Percentiles rank a stretch among this genome's conserved stretches.
These are phyloP conservation scores for Capsicum chinense DNA, from an alignment of 257 asterid species.

Conservation along the genomic window DNA sequence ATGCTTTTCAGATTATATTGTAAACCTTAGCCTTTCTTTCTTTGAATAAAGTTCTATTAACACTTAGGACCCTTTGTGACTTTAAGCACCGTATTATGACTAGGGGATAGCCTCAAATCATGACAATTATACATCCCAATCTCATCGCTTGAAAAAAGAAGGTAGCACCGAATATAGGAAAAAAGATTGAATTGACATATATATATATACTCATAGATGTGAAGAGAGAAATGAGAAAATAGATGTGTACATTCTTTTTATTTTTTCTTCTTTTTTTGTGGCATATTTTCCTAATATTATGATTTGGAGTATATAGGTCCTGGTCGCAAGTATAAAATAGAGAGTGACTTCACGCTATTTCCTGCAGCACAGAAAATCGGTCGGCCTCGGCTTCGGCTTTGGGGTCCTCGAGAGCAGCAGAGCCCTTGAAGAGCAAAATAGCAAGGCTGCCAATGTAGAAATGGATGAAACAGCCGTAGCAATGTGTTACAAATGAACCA, in stretches of 20 bases:
- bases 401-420: conserved; percentile 26
- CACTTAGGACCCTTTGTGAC: too few relatives aligned
- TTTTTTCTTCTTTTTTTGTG: not conserved
- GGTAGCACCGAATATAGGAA: too few relatives aligned
- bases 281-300: not conserved
- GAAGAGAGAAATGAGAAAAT: not conserved
- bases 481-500: conserved; percentile 92
- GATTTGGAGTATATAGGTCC: not conserved
- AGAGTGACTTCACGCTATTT: conserved; percentile 11
- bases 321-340: not conserved
- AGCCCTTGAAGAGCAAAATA: conserved; percentile 76
- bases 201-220: not conserved
- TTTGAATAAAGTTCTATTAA: too few relatives aligned
- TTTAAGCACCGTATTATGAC: too few relatives aligned
- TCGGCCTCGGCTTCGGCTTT: not conserved
- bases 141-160: too few relatives aligned
- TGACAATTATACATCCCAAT: too few relatives aligned
- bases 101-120: too few relatives aligned
- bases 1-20: too few relatives aligned
- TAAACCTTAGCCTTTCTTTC: too few relatives aligned
- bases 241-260: not conserved
- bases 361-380: conserved; percentile 36
- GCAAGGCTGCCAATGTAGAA: conserved; percentile 73
- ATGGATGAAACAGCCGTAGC: conserved; percentile 79
- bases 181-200: not conserved